Conservation (phyloP, 305 asterid genomes). For the Fraxinus albicans region DNA sequence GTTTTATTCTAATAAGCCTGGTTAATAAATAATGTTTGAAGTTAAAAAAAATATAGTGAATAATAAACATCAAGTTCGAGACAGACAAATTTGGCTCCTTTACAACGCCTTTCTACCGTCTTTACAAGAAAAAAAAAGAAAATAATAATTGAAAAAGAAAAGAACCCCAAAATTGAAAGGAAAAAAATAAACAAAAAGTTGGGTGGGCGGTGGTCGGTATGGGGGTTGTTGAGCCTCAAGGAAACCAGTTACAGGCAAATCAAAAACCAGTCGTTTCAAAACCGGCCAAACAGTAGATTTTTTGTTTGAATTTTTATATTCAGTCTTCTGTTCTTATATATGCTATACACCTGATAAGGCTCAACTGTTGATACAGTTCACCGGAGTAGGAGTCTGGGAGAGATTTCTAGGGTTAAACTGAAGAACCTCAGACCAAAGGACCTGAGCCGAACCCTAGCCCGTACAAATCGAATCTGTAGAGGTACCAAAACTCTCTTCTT, state of each 20-base stretch:
- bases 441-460: constrained; percentile 29
- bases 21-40: too few species aligned
- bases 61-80: neutral
- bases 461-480: constrained; percentile 22
- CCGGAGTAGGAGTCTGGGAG: neutral
- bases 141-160: neutral
- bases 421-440: constrained; percentile 14
- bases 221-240: neutral
- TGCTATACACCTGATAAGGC: neutral
- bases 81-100: neutral
- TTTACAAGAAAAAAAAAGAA: neutral
- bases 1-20: too few species aligned
- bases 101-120: neutral
- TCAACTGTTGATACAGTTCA: neutral
- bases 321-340: neutral
- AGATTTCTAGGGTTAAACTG: neutral
- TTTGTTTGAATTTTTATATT: neutral
- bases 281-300: neutral
- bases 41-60: too few species aligned
- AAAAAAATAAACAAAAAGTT: neutral
- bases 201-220: neutral
- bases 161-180: neutral
- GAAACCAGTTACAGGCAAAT: neutral
- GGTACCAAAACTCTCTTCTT: constrained; percentile 13
- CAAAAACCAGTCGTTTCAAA: neutral